A percentile compares a stretch with the other conserved stretches of the same genome.
Conservation (phyloP, 495 filamentous ascomycete species). For the Penicillium crystallinum region DNA sequence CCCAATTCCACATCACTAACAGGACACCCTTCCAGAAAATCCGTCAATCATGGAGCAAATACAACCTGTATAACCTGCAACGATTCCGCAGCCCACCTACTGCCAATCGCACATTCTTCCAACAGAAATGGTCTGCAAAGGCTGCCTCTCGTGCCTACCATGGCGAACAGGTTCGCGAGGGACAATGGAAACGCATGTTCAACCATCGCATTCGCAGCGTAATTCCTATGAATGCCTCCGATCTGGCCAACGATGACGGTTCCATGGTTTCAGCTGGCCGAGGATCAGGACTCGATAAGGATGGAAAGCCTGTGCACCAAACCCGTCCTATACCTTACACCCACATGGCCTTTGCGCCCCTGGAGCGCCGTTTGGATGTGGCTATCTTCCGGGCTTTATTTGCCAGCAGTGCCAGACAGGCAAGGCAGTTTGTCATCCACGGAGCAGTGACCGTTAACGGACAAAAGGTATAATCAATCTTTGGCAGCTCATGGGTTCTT, state of each 20-base stretch:
- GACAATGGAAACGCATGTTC: conserved; percentile 92
- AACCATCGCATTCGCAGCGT: conserved; percentile 68
- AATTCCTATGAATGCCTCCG: conserved; percentile 72
- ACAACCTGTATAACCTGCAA: conserved; percentile 85
- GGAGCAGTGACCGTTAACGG: conserved; percentile 94
- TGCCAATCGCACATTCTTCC: conserved; percentile 69
- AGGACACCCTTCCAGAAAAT: conserved; percentile 58
- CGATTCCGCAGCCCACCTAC: conserved; percentile 39
- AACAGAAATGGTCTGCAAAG: conserved; percentile 96
- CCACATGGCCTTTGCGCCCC: conserved; percentile 85
- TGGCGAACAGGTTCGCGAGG: conserved; percentile 86
- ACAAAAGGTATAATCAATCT: conserved; percentile 61
- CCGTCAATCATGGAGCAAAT: conserved; percentile 96
- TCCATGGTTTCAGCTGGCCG: conserved; percentile 74
- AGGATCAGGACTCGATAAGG: conserved; percentile 60
- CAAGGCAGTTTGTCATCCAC: conserved; percentile 88
- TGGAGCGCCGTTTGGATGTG: conserved; percentile 85
- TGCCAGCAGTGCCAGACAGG: conserved; percentile 90
- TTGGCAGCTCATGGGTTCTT: not conserved
- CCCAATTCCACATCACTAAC: conserved; percentile 10
- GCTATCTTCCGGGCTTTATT: conserved; percentile 90
- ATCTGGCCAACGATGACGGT: conserved; percentile 74
- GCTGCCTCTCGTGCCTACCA: conserved; percentile 79
- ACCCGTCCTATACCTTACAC: conserved; percentile 66
- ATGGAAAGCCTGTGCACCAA: conserved; percentile 1